Conservation (phyloP, 1,284 basidiomycete species). For the Malassezia vespertilionis region DNA sequence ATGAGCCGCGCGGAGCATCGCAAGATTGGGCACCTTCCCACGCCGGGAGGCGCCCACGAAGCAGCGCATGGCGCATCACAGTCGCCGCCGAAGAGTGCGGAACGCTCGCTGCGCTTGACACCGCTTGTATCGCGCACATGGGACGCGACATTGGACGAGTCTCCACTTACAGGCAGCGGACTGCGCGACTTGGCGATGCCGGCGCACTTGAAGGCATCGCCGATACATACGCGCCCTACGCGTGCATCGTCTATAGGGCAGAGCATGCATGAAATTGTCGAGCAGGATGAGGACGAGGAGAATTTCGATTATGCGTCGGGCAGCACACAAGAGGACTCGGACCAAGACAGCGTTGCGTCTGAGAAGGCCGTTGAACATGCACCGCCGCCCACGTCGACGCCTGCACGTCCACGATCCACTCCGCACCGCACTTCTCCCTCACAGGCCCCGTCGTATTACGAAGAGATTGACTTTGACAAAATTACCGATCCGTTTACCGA, state of each 20-base stretch:
- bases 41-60: background rate
- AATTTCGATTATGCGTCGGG: slow-evolving; percentile 10
- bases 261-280: background rate
- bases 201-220: background rate
- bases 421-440: background rate
- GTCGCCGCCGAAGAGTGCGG: background rate
- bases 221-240: background rate
- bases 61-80: background rate
- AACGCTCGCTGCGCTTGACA: slow-evolving; percentile 3
- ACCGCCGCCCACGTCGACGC: background rate
- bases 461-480: slow-evolving; percentile 17
- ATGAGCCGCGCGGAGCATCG: slow-evolving; percentile 7
- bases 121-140: background rate
- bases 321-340: too few relatives aligned
- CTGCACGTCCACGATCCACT: background rate
- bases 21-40: slow-evolving; percentile 10
- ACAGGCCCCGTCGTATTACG: slow-evolving; percentile 1
- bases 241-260: too few relatives aligned
- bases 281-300: slow-evolving; percentile 10
- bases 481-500: slow-evolving; percentile 18
- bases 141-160: slow-evolving; percentile 11
- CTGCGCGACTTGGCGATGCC: slow-evolving; percentile 4
- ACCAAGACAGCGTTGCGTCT: too few relatives aligned
- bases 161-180: slow-evolving; percentile 10
- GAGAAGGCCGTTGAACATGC: background rate